Percentiles rank a stretch among this genome's conserved stretches.
Conservation (phyloP, 2,329 filamentous ascomycete species). For the Diaporthe citrichinensis region DNA sequence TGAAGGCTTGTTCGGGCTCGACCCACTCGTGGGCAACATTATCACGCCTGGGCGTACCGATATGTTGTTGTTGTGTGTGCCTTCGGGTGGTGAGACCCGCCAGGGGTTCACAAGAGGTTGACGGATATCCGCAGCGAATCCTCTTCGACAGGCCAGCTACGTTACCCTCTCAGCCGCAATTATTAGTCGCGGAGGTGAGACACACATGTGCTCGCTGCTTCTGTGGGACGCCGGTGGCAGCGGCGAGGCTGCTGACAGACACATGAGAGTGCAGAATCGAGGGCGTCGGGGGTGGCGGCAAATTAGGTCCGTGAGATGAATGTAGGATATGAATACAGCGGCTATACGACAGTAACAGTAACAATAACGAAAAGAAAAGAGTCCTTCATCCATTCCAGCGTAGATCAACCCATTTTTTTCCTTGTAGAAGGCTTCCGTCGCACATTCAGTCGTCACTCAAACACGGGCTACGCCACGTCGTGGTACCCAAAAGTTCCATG, state of each 20-base stretch:
- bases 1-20: not conserved
- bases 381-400: conserved; percentile 6
- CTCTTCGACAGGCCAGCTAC: not conserved
- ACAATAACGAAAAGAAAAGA: not conserved
- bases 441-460: conserved; percentile 24
- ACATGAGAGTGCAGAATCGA: not conserved
- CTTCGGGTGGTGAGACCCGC: not conserved
- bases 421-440: not conserved
- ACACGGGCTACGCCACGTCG: conserved; percentile 16
- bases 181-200: not conserved
- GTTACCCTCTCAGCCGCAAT: conserved; percentile 7
- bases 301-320: not conserved
- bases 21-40: not conserved
- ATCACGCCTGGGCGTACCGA: not conserved
- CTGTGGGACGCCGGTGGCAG: not conserved
- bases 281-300: no score
- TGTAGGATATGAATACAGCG: conserved; percentile 26
- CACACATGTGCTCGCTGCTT: not conserved
- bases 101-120: not conserved
- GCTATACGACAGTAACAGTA: conserved; percentile 6
- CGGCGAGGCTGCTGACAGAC: not conserved
- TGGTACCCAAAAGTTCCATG: conserved; percentile 33
- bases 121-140: not conserved
- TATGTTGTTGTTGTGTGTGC: not conserved
- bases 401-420: conserved; percentile 9